Conservation (phyloP, 441 rosid species). For the Geranium incanum region DNA sequence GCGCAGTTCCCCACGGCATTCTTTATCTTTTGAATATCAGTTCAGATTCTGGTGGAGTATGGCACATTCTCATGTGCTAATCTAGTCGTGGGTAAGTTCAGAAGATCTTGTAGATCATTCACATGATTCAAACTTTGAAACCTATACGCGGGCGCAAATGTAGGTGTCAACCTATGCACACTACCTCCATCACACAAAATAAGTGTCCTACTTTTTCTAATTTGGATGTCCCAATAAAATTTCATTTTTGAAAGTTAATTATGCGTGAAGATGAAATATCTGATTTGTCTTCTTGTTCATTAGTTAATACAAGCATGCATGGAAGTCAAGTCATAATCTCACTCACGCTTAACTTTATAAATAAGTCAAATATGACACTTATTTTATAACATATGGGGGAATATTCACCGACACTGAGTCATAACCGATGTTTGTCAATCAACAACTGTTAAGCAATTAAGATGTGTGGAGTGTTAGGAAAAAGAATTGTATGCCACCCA, state of each 20-base stretch:
- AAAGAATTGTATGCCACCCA: background rate
- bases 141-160: background rate
- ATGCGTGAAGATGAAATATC: background rate
- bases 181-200: too few species aligned
- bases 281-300: background rate
- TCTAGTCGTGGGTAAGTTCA: background rate
- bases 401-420: background rate
- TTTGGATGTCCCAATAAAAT: too few species aligned
- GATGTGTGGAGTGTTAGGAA: background rate
- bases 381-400: too few species aligned
- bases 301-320: too few species aligned
- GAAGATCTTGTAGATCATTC: background rate
- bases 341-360: too few species aligned
- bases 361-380: too few species aligned
- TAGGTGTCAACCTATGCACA: background rate
- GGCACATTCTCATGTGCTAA: background rate
- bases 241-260: background rate
- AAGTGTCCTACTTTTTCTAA: too few species aligned
- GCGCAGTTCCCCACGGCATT: conserved; percentile 16
- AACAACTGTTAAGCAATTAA: background rate
- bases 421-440: background rate
- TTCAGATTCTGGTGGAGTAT: background rate
- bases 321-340: too few species aligned
- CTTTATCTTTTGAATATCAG: conserved; percentile 10
- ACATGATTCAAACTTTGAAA: background rate